Evolutionary conservation across 2,329 filamentous ascomycete genomes (phyloP), one percentile per base, ranked within the genome.

Genomic region (Hypoxylon sp.): DNA sequence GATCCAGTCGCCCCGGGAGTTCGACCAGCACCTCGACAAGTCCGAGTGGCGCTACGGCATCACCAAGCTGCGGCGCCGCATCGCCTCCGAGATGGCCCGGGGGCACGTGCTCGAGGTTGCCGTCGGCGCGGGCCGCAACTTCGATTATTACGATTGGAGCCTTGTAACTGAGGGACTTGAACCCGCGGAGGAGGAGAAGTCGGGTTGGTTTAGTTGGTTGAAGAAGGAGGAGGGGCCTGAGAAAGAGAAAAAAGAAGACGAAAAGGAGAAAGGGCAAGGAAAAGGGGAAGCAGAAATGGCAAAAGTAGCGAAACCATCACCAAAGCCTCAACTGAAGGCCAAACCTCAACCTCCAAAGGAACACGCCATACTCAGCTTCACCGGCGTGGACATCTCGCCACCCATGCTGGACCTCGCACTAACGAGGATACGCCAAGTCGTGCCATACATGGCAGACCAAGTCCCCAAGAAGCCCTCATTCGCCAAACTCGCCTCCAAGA

Each of bases 41-140:
- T 84, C 85, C 3, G 89, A 91, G 76, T 82, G 80, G 76, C 80
- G 85, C 71, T 85, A 85, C 80, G 87, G 89, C 51, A 83, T 90
- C 70, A 83, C 80, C 5, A 78, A 77, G 17, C 77, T 89, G 56
- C 83, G 89, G 10, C 79, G 80, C 55, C 78, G 79, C 21, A 79
- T 91, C 25, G 85, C 84, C 1, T 73, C 77, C 11, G 76, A 78
- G 32, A 61, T 67, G 52, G 87, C 85, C 5, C 75, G 75, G 0
- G 89, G 89, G 1, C 80, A 89, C 75, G 88, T 90, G 11, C 82
- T 90, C 32, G 89, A 90, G 76, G 82, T 90, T 11, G 88, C 87
- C 17, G 83, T 90, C 61, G 89, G 89, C 17, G 89, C 88, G 2
- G 89, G 89, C 2, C 82, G 89, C 11, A 91, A 90, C 72, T 74